phyloP scores from a whole-genome alignment of 2,329 filamentous ascomycete genomes.

The Pseudogymnoascus sp. region DNA sequence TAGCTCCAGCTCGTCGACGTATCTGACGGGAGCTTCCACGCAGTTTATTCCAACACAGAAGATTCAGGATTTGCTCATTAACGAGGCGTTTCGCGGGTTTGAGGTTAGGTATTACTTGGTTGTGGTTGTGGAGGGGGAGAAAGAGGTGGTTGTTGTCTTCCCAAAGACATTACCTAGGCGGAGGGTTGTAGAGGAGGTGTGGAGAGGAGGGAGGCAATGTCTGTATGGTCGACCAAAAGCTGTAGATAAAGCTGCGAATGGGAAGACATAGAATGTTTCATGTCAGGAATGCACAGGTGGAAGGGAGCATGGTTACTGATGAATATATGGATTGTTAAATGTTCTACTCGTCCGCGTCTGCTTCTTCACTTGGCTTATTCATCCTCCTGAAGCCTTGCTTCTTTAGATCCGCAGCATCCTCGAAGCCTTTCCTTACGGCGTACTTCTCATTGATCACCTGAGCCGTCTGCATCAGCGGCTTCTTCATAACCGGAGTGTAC shows the following conservation, averaged over 20 bases:
- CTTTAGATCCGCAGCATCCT: constrained; percentile 40
- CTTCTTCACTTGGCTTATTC: constrained; percentile 24
- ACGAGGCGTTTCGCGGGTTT: constrained; percentile 90
- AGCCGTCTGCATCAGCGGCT: constrained; percentile 40
- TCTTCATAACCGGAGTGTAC: constrained; percentile 50
- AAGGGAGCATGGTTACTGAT: constrained; percentile 7
- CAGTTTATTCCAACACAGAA: constrained; percentile 82
- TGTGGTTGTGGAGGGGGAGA: constrained; percentile 83
- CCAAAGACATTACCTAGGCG: constrained; percentile 68
- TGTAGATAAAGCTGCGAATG: constrained; percentile 20
- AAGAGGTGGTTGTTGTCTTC: constrained; percentile 90
- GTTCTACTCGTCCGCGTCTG: constrained; percentile 27
- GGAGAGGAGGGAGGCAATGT: constrained; percentile 76
- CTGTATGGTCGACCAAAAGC: constrained; percentile 54
- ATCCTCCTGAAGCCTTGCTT: constrained; percentile 23
- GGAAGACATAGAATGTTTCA: constrained; percentile 17
- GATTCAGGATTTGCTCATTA: constrained; percentile 88
- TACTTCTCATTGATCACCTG: constrained; percentile 53
- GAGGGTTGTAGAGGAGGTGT: constrained; percentile 75
- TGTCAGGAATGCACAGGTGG: constrained; percentile 12
- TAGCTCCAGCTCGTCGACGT: constrained; percentile 60
- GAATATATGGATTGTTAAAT: constrained; percentile 3
- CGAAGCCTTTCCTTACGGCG: constrained; percentile 53
- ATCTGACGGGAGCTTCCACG: constrained; percentile 55
- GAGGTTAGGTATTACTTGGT: constrained; percentile 84